These are phyloP conservation scores for Diophrys appendiculata DNA, from an alignment of 73 alveolate species.

Conservation along the genomic window DNA sequence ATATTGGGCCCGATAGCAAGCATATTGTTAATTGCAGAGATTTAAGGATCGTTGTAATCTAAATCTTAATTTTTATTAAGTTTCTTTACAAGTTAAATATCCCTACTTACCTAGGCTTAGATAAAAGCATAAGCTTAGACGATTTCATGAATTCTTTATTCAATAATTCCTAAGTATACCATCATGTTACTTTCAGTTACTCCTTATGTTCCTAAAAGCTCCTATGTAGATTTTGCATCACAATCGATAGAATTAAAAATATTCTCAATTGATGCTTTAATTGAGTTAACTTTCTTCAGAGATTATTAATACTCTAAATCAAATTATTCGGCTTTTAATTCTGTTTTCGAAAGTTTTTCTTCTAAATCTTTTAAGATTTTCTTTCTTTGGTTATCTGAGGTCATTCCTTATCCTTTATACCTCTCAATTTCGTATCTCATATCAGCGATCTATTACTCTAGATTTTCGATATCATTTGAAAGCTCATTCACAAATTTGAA, in stretches of 20 bases:
- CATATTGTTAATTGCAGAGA: conserved; percentile 19
- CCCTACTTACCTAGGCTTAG: conserved; percentile 13
- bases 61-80: background rate
- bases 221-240: conserved; percentile 34
- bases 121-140: conserved; percentile 68
- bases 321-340: conserved; percentile 56
- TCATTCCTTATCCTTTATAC: conserved; percentile 43
- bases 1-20: conserved; percentile 51
- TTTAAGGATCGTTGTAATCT: conserved; percentile 18
- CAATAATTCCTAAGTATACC: conserved; percentile 75
- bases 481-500: conserved; percentile 83
- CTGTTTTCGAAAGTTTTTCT: conserved; percentile 54
- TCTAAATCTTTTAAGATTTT: conserved; percentile 57
- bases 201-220: conserved; percentile 60
- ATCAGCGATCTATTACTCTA: conserved; percentile 71
- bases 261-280: conserved; percentile 57
- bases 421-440: conserved; percentile 59
- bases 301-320: conserved; percentile 56
- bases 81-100: too few relatives aligned
- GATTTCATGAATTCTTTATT: conserved; percentile 76
- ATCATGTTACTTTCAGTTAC: conserved; percentile 71
- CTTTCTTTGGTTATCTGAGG: conserved; percentile 36
- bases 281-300: conserved; percentile 42
- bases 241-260: conserved; percentile 59
- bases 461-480: conserved; percentile 74